These are phyloP conservation scores for Nicotiana tomentosiformis DNA, from an alignment of 257 asterid genomes.

Conservation along the genomic window DNA sequence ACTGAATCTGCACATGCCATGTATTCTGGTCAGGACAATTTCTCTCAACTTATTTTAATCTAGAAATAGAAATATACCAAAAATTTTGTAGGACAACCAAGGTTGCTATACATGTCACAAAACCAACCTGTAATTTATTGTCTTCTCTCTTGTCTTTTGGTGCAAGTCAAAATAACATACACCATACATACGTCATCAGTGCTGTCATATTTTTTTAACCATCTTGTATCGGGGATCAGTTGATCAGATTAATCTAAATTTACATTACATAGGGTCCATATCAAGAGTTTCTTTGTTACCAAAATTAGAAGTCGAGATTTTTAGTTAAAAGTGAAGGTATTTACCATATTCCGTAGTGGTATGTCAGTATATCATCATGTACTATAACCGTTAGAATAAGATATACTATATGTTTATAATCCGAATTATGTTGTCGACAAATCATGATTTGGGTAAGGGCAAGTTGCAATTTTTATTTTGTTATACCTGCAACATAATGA, in stretches of 20 bases:
- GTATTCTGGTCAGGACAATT: conserved; percentile 11
- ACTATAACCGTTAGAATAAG: not conserved
- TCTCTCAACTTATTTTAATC: not conserved
- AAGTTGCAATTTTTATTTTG: not conserved
- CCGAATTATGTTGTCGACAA: conserved; percentile 15
- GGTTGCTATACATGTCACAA: not conserved
- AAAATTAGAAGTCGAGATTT: not conserved
- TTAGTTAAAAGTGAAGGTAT: not conserved
- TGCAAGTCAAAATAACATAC: not conserved
- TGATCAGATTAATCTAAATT: not conserved
- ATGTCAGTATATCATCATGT: not conserved
- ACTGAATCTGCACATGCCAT: conserved; percentile 30
- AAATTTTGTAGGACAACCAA: too few species aligned
- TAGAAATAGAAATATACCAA: not conserved
- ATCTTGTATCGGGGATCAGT: not conserved
- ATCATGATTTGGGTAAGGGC: conserved; percentile 9
- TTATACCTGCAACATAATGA: not conserved
- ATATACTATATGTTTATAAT: not conserved
- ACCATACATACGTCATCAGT: not conserved
- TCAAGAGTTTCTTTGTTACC: not conserved
- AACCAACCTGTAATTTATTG: not conserved
- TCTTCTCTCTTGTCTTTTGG: conserved; percentile 11
- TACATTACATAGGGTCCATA: not conserved
- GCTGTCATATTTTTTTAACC: not conserved
- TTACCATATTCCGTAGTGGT: not conserved